Base-by-base conservation (phyloP, 1,284 basidiomycete genomes). In the Psilocybe mexicana region DNA sequence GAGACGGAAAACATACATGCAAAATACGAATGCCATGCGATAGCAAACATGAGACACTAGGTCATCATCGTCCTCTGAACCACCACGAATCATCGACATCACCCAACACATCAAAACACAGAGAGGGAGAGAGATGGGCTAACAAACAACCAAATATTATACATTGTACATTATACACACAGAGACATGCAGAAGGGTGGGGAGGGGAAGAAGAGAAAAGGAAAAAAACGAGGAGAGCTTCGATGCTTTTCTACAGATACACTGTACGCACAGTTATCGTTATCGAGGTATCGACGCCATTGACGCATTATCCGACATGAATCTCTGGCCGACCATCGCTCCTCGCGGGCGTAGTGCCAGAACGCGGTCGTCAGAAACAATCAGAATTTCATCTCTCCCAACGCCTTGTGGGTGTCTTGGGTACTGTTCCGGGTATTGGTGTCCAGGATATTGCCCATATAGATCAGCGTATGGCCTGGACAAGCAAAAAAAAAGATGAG, bases 291-390 rank as follows among this genome's bases (percentile, higher is more conserved):
- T 69, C 26, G 77, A 78, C 61, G 70, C 65, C 74, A 75, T 75
- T 52, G 79, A 79, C 45, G 65, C 70, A 62, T 72, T 74, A 66
- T 80, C 79, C 30, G 75, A 71, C 68, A 77, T 67, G 50, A 68
- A 69, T 30, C 72, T 66, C 57, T 76, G 74, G 46, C 66, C 67
- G 24, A 45, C 61, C 45, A 43, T 28, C 6, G 40, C 73, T 23
- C 67, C 63, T 56, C 78, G 74, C 61, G 83, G 74, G 51, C 85
- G 83, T 57, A 92, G 71, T 46, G 86, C 81, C 72, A 92, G 77
- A 56, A 92, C 85, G 30, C 87, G 83, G 73, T 92, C 90, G 67
- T 92, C 90, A 4, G 89, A 90, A 30, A 90, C 88, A 72, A 92
- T 83, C 58, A 92, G 72, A 66, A 92, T 90, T 71, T 93, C 90